Evolutionary conservation across 805 yeast species (phyloP).

Genomic region (Monosporozyma aquatica): DNA sequence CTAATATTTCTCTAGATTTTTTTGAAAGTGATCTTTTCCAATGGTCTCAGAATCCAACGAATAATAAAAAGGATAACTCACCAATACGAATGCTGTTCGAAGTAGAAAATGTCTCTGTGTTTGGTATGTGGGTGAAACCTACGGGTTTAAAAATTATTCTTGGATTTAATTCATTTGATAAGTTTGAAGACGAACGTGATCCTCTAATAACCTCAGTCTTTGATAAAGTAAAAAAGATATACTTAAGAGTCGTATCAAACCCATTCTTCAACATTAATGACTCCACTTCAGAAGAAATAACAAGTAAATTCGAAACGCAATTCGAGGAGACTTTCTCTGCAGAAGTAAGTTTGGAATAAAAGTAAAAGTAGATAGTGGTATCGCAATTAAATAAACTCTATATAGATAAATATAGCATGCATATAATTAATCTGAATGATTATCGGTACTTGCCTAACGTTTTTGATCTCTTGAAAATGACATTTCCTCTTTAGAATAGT

Average conservation of each 20-base stretch:
- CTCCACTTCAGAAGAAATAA: conserved; percentile 10
- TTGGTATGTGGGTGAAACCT: conserved; percentile 23
- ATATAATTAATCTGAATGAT: neutral
- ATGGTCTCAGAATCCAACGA: conserved; percentile 9
- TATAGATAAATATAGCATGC: too few relatives aligned
- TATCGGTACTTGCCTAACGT: neutral
- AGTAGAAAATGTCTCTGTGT: conserved; percentile 25
- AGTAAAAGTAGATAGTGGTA: too few relatives aligned
- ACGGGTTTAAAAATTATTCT: conserved; percentile 26
- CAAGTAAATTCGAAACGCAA: conserved; percentile 11
- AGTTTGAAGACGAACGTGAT: conserved; percentile 3
- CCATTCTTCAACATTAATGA: conserved; percentile 17
- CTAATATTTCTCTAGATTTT: conserved; percentile 28
- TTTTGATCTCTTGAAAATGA: neutral
- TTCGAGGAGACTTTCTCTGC: conserved; percentile 3
- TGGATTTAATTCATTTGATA: conserved; percentile 15
- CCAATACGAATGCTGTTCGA: conserved; percentile 20
- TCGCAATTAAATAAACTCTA: too few relatives aligned
- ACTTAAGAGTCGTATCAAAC: conserved; percentile 20
- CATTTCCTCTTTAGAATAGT: neutral
- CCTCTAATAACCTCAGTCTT: conserved; percentile 11
- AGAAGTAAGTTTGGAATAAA: neutral
- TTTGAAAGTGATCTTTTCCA: conserved; percentile 23
- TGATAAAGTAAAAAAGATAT: conserved; percentile 18
- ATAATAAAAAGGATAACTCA: conserved; percentile 11